Percentiles rank a stretch among this genome's conserved stretches.
Conservation (phyloP, 768 basidiomycete genomes). For the Naganishia kalamii region DNA sequence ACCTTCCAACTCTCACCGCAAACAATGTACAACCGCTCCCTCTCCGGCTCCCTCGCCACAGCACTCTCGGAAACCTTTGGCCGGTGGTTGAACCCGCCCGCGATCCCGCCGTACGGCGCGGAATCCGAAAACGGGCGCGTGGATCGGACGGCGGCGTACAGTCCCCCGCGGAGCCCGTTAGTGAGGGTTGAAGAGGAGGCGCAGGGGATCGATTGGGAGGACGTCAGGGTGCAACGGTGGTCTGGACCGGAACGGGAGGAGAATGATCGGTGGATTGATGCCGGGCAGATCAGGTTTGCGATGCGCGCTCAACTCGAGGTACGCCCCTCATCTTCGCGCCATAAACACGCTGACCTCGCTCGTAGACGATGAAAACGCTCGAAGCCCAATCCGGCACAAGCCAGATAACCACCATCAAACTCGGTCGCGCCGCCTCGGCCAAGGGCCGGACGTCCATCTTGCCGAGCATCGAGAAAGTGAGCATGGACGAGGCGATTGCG, state of each 20-base stretch:
- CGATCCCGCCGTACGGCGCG: conserved; percentile 11
- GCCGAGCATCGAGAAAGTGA: conserved; percentile 25
- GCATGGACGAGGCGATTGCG: conserved; percentile 13
- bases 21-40: conserved; percentile 17
- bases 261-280: conserved; percentile 31
- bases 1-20: conserved; percentile 6
- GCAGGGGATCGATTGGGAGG: conserved; percentile 34
- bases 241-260: conserved; percentile 29
- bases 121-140: neutral
- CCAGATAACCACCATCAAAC: conserved; percentile 15
- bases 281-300: conserved; percentile 24
- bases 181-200: conserved; percentile 19
- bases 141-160: conserved; percentile 3
- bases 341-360: neutral
- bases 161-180: conserved; percentile 32
- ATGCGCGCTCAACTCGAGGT: conserved; percentile 32
- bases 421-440: conserved; percentile 9
- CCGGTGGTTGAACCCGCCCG: conserved; percentile 34
- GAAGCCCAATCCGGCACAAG: conserved; percentile 23
- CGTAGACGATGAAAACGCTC: conserved; percentile 24
- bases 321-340: neutral
- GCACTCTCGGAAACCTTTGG: conserved; percentile 25
- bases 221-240: conserved; percentile 37
- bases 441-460: conserved; percentile 22
- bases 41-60: conserved; percentile 1